These are phyloP conservation scores for Misopates orontium DNA, from an alignment of 257 asterid genomes.

Conservation along the genomic window DNA sequence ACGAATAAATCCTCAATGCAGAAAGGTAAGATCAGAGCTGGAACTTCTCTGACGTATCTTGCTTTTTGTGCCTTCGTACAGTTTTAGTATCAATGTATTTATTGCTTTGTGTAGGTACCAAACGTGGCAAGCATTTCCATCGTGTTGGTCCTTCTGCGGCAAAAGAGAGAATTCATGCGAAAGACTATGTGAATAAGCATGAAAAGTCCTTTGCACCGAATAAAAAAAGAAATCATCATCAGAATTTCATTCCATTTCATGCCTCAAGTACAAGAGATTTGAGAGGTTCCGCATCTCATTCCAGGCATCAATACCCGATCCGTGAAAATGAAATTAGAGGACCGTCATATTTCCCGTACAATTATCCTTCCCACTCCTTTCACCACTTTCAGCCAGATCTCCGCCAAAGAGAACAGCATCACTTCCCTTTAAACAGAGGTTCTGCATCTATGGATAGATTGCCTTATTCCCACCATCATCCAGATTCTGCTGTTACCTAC, in stretches of 20 bases:
- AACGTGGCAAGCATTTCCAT: conserved; percentile 36
- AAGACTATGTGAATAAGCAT: conserved; percentile 28
- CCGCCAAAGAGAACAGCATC: conserved; percentile 24
- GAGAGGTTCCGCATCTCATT: conserved; percentile 27
- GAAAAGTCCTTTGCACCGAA: conserved; percentile 30
- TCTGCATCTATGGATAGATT: conserved; percentile 21
- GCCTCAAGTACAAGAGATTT: conserved; percentile 24
- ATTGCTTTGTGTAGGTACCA: conserved; percentile 35
- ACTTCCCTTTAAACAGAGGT: conserved; percentile 22
- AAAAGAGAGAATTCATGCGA: conserved; percentile 20
- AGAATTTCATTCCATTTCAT: conserved; percentile 18
- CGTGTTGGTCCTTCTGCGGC: conserved; percentile 31
- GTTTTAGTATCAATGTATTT: background rate
- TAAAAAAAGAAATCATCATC: conserved; percentile 28
- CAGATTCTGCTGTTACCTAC: conserved; percentile 7
- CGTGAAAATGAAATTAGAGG: conserved; percentile 32
- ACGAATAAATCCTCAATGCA: conserved; percentile 30
- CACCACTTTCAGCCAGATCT: conserved; percentile 22
- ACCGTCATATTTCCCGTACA: conserved; percentile 23
- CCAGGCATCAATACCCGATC: conserved; percentile 27
- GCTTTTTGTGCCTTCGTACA: conserved; percentile 8
- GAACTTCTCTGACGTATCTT: background rate
- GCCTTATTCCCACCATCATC: conserved; percentile 24
- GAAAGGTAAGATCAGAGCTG: conserved; percentile 33
- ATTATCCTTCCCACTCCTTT: conserved; percentile 21